These are phyloP conservation scores for Dactylis glomerata DNA, from an alignment of 176 grass and related monocot genomes.

Conservation along the genomic window DNA sequence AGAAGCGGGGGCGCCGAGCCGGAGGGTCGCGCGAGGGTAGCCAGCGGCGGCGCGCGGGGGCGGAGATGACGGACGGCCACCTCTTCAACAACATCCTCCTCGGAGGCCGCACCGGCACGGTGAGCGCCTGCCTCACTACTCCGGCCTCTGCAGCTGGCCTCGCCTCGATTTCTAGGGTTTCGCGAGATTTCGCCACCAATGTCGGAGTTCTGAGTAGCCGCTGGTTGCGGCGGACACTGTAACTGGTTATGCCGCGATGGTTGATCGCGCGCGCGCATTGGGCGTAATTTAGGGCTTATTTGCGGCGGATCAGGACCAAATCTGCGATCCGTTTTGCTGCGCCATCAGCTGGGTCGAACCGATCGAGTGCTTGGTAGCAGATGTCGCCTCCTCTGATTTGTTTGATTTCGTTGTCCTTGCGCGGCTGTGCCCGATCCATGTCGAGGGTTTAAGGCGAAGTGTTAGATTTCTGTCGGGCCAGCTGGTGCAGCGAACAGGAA, in stretches of 20 bases:
- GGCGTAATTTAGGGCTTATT: conserved; percentile 35
- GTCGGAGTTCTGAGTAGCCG: neutral
- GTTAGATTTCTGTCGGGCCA: neutral
- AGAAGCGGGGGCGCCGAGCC: too few relatives aligned
- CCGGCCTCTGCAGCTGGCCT: neutral
- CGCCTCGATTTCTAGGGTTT: neutral
- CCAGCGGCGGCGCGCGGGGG: conserved; percentile 1
- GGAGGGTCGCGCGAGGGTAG: neutral
- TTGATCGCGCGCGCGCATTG: neutral
- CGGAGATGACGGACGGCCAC: conserved; percentile 68
- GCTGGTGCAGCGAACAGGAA: neutral
- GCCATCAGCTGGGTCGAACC: neutral
- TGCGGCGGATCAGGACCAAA: neutral
- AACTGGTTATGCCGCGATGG: neutral
- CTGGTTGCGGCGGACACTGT: neutral
- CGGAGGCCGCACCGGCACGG: conserved; percentile 75
- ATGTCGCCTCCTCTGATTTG: neutral
- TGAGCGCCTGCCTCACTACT: conserved; percentile 22
- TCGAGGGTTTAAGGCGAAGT: neutral
- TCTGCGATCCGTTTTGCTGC: neutral
- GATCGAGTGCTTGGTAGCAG: conserved; percentile 14
- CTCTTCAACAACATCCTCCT: conserved; percentile 78
- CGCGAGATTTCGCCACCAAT: neutral
- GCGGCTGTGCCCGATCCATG: neutral
- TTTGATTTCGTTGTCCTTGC: neutral